phyloP scores from a whole-genome alignment of 1,284 basidiomycete species.

The Melampsora americana region DNA sequence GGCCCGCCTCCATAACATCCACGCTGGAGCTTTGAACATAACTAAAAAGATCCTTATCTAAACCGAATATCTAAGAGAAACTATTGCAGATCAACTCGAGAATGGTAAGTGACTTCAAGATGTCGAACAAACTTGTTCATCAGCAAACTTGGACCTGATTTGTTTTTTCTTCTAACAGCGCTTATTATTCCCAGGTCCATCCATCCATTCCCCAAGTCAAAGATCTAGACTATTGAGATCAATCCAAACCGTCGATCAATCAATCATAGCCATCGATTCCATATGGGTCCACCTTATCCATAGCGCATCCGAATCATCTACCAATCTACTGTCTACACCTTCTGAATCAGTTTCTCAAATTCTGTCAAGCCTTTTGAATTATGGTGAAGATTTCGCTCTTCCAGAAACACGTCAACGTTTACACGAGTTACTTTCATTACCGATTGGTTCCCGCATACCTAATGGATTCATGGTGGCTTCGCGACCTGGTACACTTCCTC shows the following conservation, averaged over 20 bases:
- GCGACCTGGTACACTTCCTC: constrained; percentile 73
- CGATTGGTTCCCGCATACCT: not conserved
- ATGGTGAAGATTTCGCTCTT: constrained; percentile 18
- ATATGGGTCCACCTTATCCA: constrained; percentile 36
- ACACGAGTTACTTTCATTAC: not conserved
- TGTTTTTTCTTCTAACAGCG: not conserved
- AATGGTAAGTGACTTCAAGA: too few species aligned
- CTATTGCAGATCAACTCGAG: too few species aligned
- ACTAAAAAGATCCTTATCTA: too few species aligned
- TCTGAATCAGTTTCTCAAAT: constrained; percentile 13
- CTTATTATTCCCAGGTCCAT: constrained; percentile 29
- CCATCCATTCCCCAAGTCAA: constrained; percentile 30
- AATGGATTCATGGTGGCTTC: constrained; percentile 23
- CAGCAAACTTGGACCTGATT: not conserved
- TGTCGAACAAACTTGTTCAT: too few species aligned
- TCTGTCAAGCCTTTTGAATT: constrained; percentile 24
- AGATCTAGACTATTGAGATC: constrained; percentile 11
- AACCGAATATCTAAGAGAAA: too few species aligned
- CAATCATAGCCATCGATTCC: constrained; percentile 29
- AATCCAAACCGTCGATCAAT: constrained; percentile 24
- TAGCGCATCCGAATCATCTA: constrained; percentile 20
- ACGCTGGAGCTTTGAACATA: too few species aligned
- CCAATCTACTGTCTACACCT: constrained; percentile 11
- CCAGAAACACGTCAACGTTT: constrained; percentile 19
- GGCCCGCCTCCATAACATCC: too few species aligned